Percentiles rank a stretch among this genome's conserved stretches.
These are phyloP conservation scores for Bisporella sp. DNA, from an alignment of 2,329 filamentous ascomycete species.

Conservation along the genomic window DNA sequence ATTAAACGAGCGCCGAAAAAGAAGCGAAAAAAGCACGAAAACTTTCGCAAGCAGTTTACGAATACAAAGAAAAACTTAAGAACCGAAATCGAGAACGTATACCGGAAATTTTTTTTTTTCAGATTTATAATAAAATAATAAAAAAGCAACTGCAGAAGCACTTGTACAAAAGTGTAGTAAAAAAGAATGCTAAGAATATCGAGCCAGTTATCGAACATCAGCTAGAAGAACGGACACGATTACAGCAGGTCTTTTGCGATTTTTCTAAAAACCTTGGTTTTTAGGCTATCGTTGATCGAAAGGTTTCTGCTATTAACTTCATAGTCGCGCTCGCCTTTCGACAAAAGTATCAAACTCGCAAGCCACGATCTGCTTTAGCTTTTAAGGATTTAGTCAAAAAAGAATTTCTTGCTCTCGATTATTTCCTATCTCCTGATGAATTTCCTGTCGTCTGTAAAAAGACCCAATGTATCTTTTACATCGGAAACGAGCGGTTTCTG, in stretches of 20 bases:
- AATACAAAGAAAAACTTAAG: slow-evolving; percentile 11
- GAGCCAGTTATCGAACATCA: slow-evolving; percentile 12
- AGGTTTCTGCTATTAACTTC: slow-evolving; percentile 15
- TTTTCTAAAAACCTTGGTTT: slow-evolving; percentile 13
- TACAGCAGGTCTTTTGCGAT: slow-evolving; percentile 16
- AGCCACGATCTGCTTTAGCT: slow-evolving; percentile 4
- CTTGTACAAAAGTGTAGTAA: slow-evolving; percentile 1
- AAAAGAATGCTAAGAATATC: slow-evolving; percentile 1
- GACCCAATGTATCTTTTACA: slow-evolving; percentile 11
- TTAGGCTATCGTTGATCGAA: background rate
- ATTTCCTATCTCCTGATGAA: slow-evolving; percentile 2
- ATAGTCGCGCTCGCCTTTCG: slow-evolving; percentile 13
- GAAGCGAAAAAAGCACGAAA: slow-evolving; percentile 4
- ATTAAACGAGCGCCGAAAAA: slow-evolving; percentile 10
- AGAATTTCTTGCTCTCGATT: slow-evolving; percentile 7
- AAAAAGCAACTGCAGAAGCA: slow-evolving; percentile 11
- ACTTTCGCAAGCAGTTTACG: slow-evolving; percentile 9
- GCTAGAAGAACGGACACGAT: slow-evolving; percentile 14
- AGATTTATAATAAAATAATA: slow-evolving; percentile 13
- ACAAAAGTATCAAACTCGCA: slow-evolving; percentile 11
- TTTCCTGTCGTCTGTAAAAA: slow-evolving; percentile 13
- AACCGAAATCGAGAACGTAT: slow-evolving; percentile 1
- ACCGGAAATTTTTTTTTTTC: slow-evolving; percentile 12
- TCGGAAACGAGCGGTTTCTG: slow-evolving; percentile 6
- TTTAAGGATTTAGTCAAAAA: slow-evolving; percentile 6